Conservation (phyloP, 1,284 basidiomycete species). For the Vanrija humicola region DNA sequence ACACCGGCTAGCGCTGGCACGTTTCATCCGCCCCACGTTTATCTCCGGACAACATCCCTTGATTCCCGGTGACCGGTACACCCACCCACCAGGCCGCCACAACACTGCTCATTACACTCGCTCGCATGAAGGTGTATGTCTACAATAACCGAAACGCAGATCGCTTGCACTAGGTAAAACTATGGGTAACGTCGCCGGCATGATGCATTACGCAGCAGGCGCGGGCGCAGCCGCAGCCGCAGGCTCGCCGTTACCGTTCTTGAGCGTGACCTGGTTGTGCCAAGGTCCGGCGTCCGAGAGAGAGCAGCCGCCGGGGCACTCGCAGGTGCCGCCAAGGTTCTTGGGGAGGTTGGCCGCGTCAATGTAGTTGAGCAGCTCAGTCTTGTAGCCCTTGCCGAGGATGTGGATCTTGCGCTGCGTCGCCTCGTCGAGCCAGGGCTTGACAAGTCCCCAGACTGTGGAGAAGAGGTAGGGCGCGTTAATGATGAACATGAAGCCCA, state of each 20-base stretch:
- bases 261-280: constrained; percentile 54
- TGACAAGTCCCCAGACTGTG: constrained; percentile 84
- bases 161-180: not conserved
- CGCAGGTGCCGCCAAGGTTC: constrained; percentile 79
- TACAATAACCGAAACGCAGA: not conserved
- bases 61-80: too few relatives aligned
- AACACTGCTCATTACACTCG: not conserved
- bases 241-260: not conserved
- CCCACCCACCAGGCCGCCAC: too few relatives aligned
- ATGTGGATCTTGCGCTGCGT: constrained; percentile 92
- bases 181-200: too few relatives aligned
- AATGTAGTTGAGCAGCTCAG: constrained; percentile 72
- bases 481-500: constrained; percentile 96
- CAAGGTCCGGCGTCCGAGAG: constrained; percentile 91
- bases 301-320: constrained; percentile 76
- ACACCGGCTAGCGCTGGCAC: too few relatives aligned
- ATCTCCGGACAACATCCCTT: too few relatives aligned
- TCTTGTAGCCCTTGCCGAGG: constrained; percentile 61
- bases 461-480: constrained; percentile 90
- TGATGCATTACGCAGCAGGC: not conserved
- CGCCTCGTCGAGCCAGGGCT: constrained; percentile 91
- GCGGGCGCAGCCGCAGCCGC: not conserved
- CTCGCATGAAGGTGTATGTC: not conserved
- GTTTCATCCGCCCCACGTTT: too few relatives aligned
- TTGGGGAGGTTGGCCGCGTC: constrained; percentile 75